These are phyloP conservation scores for Gastrolobium villosum DNA, from an alignment of 306 rosid species.

Conservation along the genomic window DNA sequence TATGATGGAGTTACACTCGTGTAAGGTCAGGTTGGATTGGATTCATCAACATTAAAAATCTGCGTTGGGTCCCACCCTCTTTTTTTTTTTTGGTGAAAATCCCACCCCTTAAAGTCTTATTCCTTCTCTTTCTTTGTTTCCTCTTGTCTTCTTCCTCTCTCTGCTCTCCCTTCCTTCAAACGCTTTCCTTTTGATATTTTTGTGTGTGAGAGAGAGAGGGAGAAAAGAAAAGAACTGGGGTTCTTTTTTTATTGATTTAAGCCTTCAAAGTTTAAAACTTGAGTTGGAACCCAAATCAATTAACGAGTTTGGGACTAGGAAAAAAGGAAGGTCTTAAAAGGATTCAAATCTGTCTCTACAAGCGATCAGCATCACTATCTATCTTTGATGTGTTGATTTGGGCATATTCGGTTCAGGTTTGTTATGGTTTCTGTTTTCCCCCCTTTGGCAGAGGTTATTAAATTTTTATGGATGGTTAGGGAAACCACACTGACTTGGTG, in stretches of 20 bases:
- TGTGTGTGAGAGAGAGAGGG: neutral
- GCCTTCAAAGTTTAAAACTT: neutral
- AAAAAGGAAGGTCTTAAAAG: slow-evolving; percentile 1
- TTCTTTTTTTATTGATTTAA: neutral
- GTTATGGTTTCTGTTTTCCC: neutral
- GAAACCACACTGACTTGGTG: slow-evolving; percentile 28
- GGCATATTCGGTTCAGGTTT: neutral
- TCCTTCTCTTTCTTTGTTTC: neutral
- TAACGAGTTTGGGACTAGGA: neutral
- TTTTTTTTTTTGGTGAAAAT: no score
- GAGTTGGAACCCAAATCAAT: neutral
- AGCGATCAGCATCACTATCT: neutral
- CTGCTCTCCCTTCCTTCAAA: neutral
- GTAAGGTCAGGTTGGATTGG: no score
- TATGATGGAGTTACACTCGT: no score
- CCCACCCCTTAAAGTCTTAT: no score
- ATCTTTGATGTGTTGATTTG: neutral
- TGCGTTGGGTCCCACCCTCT: neutral
- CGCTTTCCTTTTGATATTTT: neutral
- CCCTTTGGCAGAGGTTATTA: neutral
- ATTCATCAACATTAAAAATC: no score
- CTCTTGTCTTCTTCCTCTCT: neutral
- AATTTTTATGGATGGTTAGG: neutral
- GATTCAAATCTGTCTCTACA: neutral
- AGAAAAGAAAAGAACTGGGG: neutral